Percentiles rank a stretch among this genome's conserved stretches.
Conservation (phyloP, 495 filamentous ascomycete genomes). For the Chaetomium cochliodes region DNA sequence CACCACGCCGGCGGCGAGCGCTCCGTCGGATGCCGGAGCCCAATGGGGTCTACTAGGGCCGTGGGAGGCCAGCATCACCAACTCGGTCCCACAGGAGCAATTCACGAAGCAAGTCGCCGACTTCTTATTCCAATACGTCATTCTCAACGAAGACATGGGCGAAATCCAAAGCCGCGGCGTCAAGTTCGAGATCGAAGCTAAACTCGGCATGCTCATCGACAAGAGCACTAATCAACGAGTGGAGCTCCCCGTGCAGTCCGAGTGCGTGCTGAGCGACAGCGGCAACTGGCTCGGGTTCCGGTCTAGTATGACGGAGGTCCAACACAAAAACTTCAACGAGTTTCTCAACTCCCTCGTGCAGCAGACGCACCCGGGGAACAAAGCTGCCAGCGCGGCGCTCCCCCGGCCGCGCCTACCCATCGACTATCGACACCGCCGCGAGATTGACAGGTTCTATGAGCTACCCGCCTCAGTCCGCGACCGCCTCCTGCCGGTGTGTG, state of each 20-base stretch:
- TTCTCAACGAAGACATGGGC: slow-evolving; percentile 55
- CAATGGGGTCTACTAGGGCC: slow-evolving; percentile 47
- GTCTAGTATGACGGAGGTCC: slow-evolving; percentile 78
- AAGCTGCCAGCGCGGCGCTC: slow-evolving; percentile 30
- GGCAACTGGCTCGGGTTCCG: slow-evolving; percentile 59
- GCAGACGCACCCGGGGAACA: slow-evolving; percentile 50
- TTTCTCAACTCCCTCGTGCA: slow-evolving; percentile 72
- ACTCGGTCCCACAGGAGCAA: slow-evolving; percentile 63
- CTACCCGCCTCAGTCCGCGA: slow-evolving; percentile 56
- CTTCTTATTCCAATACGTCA: slow-evolving; percentile 69
- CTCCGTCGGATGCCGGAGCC: slow-evolving; percentile 16
- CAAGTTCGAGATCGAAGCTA: slow-evolving; percentile 89
- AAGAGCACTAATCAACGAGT: slow-evolving; percentile 66
- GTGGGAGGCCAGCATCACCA: slow-evolving; percentile 75
- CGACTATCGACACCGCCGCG: slow-evolving; percentile 74
- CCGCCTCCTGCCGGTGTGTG: slow-evolving; percentile 41
- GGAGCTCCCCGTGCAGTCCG: slow-evolving; percentile 59
- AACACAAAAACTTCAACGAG: slow-evolving; percentile 75
- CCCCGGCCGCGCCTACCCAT: slow-evolving; percentile 59
- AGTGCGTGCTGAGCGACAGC: slow-evolving; percentile 60
- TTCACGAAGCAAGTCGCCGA: slow-evolving; percentile 67
- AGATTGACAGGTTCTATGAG: slow-evolving; percentile 79
- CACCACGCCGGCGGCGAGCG: slow-evolving; percentile 14
- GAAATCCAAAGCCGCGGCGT: slow-evolving; percentile 56
- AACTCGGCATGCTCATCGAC: slow-evolving; percentile 77